Percentiles rank a stretch among this genome's conserved stretches.
phyloP scores from a whole-genome alignment of 768 basidiomycete genomes.

The Amyloporia xantha region DNA sequence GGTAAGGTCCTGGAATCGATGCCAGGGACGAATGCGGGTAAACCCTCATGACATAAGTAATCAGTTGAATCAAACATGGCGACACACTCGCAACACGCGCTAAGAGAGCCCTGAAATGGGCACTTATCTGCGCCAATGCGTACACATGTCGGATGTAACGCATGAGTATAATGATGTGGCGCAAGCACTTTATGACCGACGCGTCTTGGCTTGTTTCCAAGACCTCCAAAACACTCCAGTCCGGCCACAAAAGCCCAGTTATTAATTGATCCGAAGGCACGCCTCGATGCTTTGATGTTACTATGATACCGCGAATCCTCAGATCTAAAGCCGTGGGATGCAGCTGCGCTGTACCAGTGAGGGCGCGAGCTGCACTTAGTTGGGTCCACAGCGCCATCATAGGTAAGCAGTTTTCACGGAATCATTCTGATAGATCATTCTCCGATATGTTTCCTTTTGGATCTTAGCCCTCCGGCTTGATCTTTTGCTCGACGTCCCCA shows the following conservation, averaged over 20 bases:
- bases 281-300: background rate
- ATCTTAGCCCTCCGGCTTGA: background rate
- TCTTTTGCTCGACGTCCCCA: background rate
- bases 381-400: too few species aligned
- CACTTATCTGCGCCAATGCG: too few species aligned
- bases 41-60: background rate
- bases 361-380: background rate
- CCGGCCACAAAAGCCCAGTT: too few species aligned
- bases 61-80: background rate
- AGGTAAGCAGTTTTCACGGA: background rate
- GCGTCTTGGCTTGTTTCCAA: background rate
- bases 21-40: background rate
- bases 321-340: too few species aligned
- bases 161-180: too few species aligned
- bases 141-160: too few species aligned
- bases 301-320: too few species aligned
- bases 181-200: background rate
- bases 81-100: too few species aligned
- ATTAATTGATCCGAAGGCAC: background rate
- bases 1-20: background rate
- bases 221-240: background rate
- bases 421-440: background rate
- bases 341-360: too few species aligned
- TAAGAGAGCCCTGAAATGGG: too few species aligned
- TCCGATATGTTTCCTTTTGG: background rate